Base-by-base conservation (phyloP, 768 basidiomycete genomes). In the Terana coerulea region DNA sequence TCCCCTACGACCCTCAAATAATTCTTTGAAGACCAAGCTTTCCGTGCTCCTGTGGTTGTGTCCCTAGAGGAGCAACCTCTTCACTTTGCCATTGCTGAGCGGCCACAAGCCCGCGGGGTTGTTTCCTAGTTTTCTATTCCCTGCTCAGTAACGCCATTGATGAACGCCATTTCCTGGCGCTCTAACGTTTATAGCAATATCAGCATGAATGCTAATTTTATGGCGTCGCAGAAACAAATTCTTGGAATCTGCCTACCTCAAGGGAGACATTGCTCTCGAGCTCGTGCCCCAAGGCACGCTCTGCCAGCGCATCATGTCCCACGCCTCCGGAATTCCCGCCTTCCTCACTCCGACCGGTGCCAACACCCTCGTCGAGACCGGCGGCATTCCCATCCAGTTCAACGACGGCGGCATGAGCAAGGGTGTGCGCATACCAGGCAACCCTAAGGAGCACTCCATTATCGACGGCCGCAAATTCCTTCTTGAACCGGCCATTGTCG, bases 301-400 rank as follows among this genome's bases (percentile, higher is more conserved):
- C 45, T 81, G 86, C 17, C 92, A 94, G 63, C 84, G 91, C 53
- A 75, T 93, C 57, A 85, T 90, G 34, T 88, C 92, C 10, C 86
- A 90, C 56, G 92, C 89, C 11, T 86, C 88, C n/a, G 91, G 92
- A 46, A 91, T 93, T 56, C 91, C 92, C 15, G 91, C 86, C 26
- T 89, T 95, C 73, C 92, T 76, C 68, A 95, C 89, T 7, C 91
- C 91, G 7, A 91, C 91, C 2, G 92, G 92, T n/a, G 88, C 90
- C n/a, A 78, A 78, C 30, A 92, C 90, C 19, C 85, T 88, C 5
- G 79, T 91, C 3, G 88, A 92, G 68, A 71, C 80, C 39, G 90
- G 90, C 2, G 69, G 75, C 11, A 90, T 93, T 56, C 87, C 90
- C 33, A 79, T 86, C 61, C 77, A 81, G 19, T 92, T 87, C 69